These are phyloP conservation scores for Bromus sterilis DNA, from an alignment of 176 grass and related monocot genomes.

Conservation along the genomic window DNA sequence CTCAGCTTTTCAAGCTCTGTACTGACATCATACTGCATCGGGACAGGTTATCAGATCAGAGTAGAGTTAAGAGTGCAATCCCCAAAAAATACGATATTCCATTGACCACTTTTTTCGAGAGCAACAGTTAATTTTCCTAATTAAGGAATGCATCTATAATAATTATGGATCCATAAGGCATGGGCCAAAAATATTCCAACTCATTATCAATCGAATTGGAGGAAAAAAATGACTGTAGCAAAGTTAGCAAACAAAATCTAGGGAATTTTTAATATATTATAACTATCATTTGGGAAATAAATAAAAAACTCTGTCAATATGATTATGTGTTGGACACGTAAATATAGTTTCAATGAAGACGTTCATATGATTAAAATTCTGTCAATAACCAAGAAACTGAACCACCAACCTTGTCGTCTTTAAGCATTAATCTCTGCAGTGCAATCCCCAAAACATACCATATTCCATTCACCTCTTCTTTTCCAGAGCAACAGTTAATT, in stretches of 20 bases:
- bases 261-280: not conserved
- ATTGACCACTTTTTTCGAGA: not conserved
- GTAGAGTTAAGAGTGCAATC: not conserved
- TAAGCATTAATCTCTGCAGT: too few relatives aligned
- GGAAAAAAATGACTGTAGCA: too few relatives aligned
- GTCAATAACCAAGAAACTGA: too few relatives aligned
- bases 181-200: not conserved
- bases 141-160: not conserved
- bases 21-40: constrained; percentile 31
- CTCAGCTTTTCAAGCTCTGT: constrained; percentile 40
- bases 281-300: not conserved
- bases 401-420: too few relatives aligned
- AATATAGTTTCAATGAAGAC: not conserved
- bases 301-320: not conserved
- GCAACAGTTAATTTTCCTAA: not conserved
- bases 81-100: not conserved
- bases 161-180: not conserved
- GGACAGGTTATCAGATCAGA: not conserved
- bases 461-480: not conserved
- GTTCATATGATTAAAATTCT: too few relatives aligned
- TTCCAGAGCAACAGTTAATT: not conserved
- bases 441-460: not conserved
- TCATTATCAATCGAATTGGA: not conserved
- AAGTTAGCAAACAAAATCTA: not conserved
- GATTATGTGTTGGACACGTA: not conserved